Base-by-base conservation (phyloP, 1,284 basidiomycete species). In the Ganoderma resinaceum region DNA sequence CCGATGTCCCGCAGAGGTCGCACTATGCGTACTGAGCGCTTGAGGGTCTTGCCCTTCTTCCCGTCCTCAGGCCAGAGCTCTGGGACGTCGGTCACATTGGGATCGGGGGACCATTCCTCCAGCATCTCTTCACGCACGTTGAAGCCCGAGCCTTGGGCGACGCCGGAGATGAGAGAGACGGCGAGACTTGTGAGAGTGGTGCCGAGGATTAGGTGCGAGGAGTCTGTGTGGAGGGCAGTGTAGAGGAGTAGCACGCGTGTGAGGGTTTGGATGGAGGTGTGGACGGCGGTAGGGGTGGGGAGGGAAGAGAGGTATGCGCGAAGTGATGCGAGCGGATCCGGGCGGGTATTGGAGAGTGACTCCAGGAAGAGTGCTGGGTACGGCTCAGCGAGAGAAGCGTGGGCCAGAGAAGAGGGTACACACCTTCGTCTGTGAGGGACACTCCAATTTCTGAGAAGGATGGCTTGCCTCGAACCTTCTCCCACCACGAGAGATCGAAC, bases 161-260 rank as follows among this genome's bases (percentile, higher is more conserved):
- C 90, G 11, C 87, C 89, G 1, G 91, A 89, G 67, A 96, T 92
- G 46, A 96, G 82, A 14, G 89, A 87, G 61, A 95, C 86, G 0
- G 95, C 94, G 20, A 96, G 84, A 0, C 92, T 89, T 0, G 95
- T 95, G 18, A 95, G 83, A 0, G 91, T 93, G 29, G 94, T 92
- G 66, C 94, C 95, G n/a, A 95, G 83, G 6, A 95, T 81, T 11
- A 96, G 82, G 76, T 96, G 94, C 0, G 93, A 93, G 59, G 91
- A 89, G 12, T 80, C 77, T 4, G 85, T 85, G 0, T 86, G 82
- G 26, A 80, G 78, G 1, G 94, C 89, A 0, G 90, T 89, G 70
- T 92, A 83, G 4, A 91, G 80, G n/a, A 96, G 83, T 12, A 97
- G 83, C 20, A 94, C 78, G 26, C 92, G 89, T 62, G 85, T 85